Conservation (phyloP, 495 filamentous ascomycete genomes). For the Neurospora cerealis region DNA sequence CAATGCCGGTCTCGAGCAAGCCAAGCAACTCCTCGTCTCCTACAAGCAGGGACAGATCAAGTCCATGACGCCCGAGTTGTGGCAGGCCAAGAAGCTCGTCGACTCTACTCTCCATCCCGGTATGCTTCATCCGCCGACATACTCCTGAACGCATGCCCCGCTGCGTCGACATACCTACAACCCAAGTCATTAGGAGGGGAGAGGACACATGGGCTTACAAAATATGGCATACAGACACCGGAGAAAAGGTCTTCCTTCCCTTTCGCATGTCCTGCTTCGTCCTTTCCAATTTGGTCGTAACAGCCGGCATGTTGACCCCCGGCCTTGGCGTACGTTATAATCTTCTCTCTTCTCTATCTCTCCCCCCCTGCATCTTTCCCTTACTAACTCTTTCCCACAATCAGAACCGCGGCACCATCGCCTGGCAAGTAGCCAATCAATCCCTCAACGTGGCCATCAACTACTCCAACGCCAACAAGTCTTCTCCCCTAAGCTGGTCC, state of each 20-base stretch:
- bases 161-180: neutral
- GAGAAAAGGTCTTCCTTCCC: slow-evolving; percentile 80
- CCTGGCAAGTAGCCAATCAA: slow-evolving; percentile 95
- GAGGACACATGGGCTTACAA: neutral
- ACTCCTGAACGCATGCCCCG: neutral
- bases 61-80: slow-evolving; percentile 80
- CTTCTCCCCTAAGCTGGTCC: slow-evolving; percentile 66
- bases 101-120: slow-evolving; percentile 93
- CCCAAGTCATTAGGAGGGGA: neutral
- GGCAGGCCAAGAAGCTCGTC: slow-evolving; percentile 91
- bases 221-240: slow-evolving; percentile 58
- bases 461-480: slow-evolving; percentile 94
- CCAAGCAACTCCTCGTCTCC: slow-evolving; percentile 61
- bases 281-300: slow-evolving; percentile 87
- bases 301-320: slow-evolving; percentile 95
- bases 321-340: slow-evolving; percentile 49
- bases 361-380: neutral
- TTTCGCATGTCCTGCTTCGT: slow-evolving; percentile 97
- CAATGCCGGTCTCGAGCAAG: slow-evolving; percentile 63
- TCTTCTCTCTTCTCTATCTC: slow-evolving; percentile 2
- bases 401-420: slow-evolving; percentile 76
- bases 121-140: slow-evolving; percentile 44
- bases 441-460: slow-evolving; percentile 98
- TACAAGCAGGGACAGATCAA: slow-evolving; percentile 75
- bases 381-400: slow-evolving; percentile 3